Percentiles rank a stretch among this genome's conserved stretches.
Conservation (phyloP, 2,329 filamentous ascomycete species). For the Moelleriella libera region DNA sequence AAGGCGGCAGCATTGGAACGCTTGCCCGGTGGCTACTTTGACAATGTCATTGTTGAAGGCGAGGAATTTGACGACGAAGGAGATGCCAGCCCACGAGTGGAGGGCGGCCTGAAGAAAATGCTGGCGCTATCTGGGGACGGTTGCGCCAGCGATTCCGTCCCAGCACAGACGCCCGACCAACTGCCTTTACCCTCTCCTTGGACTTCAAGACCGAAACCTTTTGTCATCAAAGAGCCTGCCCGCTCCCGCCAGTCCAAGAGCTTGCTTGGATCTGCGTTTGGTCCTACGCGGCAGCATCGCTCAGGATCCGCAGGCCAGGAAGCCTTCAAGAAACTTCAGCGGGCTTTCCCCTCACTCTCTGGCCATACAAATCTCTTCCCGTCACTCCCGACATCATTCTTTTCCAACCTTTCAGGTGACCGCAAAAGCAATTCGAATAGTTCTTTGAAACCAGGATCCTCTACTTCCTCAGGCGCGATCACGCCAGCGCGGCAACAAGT, state of each 20-base stretch:
- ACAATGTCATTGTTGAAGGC: constrained; percentile 5
- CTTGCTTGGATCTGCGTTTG: constrained; percentile 30
- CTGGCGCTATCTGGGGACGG: neutral
- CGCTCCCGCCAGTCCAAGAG: constrained; percentile 13
- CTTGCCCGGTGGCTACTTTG: constrained; percentile 10
- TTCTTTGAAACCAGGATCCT: neutral
- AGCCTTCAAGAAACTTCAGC: constrained; percentile 40
- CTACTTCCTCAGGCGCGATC: neutral
- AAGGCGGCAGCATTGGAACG: constrained; percentile 41
- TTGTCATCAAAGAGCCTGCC: constrained; percentile 6
- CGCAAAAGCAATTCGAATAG: constrained; percentile 5
- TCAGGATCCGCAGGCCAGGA: constrained; percentile 43
- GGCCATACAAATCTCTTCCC: constrained; percentile 17
- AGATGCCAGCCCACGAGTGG: constrained; percentile 3
- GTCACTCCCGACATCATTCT: constrained; percentile 28
- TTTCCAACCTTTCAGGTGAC: constrained; percentile 18
- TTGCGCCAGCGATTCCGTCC: neutral
- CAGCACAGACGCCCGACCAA: neutral
- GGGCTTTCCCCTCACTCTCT: constrained; percentile 37
- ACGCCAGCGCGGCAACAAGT: neutral
- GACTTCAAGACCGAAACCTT: constrained; percentile 11
- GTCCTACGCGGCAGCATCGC: constrained; percentile 29
- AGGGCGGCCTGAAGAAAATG: constrained; percentile 3
- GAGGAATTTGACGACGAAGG: constrained; percentile 4
- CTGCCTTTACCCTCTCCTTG: constrained; percentile 14